A percentile compares a stretch with the other conserved stretches of the same genome.
These are phyloP conservation scores for Naganishia liquefaciens DNA, from an alignment of 1,284 basidiomycete species.

Conservation along the genomic window DNA sequence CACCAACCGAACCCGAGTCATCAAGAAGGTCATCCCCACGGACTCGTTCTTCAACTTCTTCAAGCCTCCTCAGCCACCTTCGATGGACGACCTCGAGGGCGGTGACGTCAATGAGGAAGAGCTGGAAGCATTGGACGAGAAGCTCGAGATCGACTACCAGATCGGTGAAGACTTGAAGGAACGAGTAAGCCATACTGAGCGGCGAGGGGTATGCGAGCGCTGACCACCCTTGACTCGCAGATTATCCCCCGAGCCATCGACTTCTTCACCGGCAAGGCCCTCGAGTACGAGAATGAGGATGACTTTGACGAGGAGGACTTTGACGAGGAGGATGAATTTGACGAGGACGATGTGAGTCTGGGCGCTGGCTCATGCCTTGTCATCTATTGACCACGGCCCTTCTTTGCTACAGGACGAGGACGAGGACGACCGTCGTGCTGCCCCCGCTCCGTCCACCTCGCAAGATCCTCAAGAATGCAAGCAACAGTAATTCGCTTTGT, in stretches of 20 bases:
- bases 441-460: constrained; percentile 32
- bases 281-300: constrained; percentile 74
- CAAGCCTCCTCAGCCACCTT: constrained; percentile 75
- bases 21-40: constrained; percentile 81
- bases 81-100: constrained; percentile 68
- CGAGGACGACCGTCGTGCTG: constrained; percentile 44
- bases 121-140: constrained; percentile 84
- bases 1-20: constrained; percentile 87
- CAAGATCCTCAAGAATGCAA: constrained; percentile 77
- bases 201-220: background rate
- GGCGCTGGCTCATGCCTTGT: background rate
- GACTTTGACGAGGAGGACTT: constrained; percentile 45
- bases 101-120: constrained; percentile 81
- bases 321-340: constrained; percentile 57
- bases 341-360: constrained; percentile 27
- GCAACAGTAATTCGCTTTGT: constrained; percentile 66
- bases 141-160: constrained; percentile 95
- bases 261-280: constrained; percentile 94
- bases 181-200: constrained; percentile 60
- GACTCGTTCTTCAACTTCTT: constrained; percentile 99
- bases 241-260: constrained; percentile 93
- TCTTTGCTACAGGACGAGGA: constrained; percentile 40
- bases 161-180: constrained; percentile 98
- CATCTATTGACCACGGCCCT: background rate
- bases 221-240: constrained; percentile 52